Percentiles rank a stretch among this genome's conserved stretches.
Conservation (phyloP, 2,329 filamentous ascomycete genomes). For the Cephalotrichum gorgonifer region DNA sequence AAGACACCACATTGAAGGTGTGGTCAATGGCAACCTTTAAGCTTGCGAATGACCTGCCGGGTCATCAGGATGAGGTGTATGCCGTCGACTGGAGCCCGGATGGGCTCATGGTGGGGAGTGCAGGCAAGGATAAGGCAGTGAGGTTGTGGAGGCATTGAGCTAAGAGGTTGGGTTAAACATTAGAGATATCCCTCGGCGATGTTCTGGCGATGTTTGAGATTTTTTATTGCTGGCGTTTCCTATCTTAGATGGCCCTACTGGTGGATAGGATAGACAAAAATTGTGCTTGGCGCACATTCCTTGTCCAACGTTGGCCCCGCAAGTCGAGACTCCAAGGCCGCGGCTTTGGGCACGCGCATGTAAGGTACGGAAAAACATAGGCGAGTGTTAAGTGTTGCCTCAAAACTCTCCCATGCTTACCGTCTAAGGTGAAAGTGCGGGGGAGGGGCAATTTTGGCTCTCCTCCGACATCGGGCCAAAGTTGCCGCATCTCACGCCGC, state of each 20-base stretch:
- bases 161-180: background rate
- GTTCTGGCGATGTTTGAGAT: background rate
- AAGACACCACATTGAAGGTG: constrained; percentile 88
- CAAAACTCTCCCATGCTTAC: background rate
- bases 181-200: constrained; percentile 1
- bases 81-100: constrained; percentile 93
- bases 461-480: background rate
- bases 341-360: no score
- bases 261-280: no score
- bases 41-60: constrained; percentile 69
- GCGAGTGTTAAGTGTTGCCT: background rate
- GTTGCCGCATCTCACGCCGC: background rate
- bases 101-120: constrained; percentile 78
- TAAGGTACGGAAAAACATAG: no score
- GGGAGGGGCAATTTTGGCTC: background rate
- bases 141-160: constrained; percentile 53
- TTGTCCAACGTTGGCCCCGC: no score
- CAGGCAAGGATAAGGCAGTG: constrained; percentile 81
- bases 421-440: background rate
- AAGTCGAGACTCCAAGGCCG: no score
- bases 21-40: constrained; percentile 87
- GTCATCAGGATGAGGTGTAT: constrained; percentile 88
- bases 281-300: no score
- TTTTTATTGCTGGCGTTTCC: background rate
- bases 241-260: background rate